A percentile compares a stretch with the other conserved stretches of the same genome.
phyloP scores from a whole-genome alignment of 1,284 basidiomycete species.

The Naganishia albida region DNA sequence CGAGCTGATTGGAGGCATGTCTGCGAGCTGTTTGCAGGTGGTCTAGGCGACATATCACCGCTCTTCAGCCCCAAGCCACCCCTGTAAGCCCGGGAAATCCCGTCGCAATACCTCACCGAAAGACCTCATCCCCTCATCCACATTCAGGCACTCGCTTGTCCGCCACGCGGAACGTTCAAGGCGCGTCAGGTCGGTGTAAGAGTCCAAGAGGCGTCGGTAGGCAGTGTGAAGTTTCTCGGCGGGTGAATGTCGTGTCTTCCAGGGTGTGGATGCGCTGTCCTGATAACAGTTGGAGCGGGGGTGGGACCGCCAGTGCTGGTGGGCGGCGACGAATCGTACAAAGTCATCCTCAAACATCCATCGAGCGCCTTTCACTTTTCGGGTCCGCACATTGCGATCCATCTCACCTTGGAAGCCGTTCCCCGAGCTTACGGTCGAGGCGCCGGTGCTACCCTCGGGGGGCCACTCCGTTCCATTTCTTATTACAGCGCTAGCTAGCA shows the following conservation, averaged over 20 bases:
- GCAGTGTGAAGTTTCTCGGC: too few species aligned
- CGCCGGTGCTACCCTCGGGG: too few species aligned
- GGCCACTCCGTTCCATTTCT: too few species aligned
- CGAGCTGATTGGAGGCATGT: too few species aligned
- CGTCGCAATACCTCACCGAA: neutral
- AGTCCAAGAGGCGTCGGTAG: neutral
- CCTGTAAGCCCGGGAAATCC: neutral
- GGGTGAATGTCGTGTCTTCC: too few species aligned
- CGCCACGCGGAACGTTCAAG: slow-evolving; percentile 6
- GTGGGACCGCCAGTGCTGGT: neutral
- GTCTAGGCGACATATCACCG: too few species aligned
- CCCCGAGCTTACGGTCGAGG: too few species aligned
- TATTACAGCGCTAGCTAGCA: too few species aligned
- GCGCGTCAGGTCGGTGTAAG: neutral
- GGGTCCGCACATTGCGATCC: neutral
- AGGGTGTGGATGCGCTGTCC: too few species aligned
- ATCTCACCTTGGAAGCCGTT: too few species aligned
- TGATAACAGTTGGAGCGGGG: neutral
- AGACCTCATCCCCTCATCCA: neutral
- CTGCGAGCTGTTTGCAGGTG: too few species aligned
- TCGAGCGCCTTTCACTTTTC: neutral
- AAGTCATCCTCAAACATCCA: slow-evolving; percentile 4
- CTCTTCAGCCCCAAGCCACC: neutral
- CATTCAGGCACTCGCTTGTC: neutral
- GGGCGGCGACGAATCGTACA: neutral